Percentiles rank a stretch among this genome's conserved stretches.
These are phyloP conservation scores for Cryptosporidium viatorum DNA, from an alignment of 169 alveolate species.

Conservation along the genomic window DNA sequence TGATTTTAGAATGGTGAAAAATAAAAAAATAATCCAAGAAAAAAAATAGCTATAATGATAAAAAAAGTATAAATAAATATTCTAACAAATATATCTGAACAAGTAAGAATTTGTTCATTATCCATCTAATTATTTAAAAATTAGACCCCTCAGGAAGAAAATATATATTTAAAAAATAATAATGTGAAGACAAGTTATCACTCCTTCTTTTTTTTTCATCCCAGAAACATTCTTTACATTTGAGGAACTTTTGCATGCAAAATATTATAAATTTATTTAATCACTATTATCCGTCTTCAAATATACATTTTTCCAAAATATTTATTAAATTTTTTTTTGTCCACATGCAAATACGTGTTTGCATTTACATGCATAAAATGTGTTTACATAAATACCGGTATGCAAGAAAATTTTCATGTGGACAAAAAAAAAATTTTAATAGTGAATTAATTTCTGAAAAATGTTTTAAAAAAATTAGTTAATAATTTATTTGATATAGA, in stretches of 20 bases:
- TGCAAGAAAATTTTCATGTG: neutral
- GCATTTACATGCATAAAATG: slow-evolving; percentile 1
- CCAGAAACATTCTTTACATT: neutral
- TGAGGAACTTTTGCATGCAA: neutral
- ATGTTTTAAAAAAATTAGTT: neutral
- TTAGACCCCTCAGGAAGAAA: neutral
- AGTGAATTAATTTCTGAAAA: no score
- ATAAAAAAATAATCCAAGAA: neutral
- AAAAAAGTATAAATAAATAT: neutral
- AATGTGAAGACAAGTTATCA: neutral
- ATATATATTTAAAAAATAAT: neutral
- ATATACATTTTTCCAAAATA: neutral
- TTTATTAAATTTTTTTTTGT: neutral
- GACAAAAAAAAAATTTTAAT: neutral
- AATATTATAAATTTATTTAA: neutral
- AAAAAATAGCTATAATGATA: neutral
- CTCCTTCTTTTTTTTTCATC: no score
- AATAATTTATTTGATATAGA: neutral
- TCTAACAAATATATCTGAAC: neutral
- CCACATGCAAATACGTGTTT: slow-evolving; percentile 15
- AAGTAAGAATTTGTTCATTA: neutral
- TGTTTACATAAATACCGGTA: neutral
- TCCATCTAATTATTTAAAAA: neutral
- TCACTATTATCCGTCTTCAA: neutral
- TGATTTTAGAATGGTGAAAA: neutral